Conservation (phyloP, 2,329 filamentous ascomycete genomes). For the Harringtonia lauricola region DNA sequence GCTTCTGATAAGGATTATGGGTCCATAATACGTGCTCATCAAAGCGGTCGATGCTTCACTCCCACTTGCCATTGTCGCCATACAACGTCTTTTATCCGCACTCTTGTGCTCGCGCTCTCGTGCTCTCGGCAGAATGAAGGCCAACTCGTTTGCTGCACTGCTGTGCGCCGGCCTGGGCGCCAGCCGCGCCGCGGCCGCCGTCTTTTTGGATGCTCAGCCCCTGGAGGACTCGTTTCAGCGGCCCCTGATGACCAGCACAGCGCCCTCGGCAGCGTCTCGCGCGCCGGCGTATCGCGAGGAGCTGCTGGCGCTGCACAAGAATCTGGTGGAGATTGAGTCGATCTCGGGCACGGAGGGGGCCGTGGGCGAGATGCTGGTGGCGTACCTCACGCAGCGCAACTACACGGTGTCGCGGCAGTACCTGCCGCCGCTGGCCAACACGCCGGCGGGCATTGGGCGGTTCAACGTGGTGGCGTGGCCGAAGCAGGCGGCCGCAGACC, state of each 20-base stretch:
- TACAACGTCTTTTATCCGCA: no score
- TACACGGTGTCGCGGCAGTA: conserved; percentile 33
- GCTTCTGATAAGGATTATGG: no score
- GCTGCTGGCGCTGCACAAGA: conserved; percentile 63
- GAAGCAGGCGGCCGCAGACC: conserved; percentile 27
- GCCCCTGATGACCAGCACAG: no score
- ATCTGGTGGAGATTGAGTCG: conserved; percentile 64
- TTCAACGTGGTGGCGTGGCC: conserved; percentile 71
- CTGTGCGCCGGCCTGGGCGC: no score
- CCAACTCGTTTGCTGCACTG: neutral
- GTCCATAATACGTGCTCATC: no score
- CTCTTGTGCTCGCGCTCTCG: no score
- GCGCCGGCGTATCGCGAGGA: conserved; percentile 29
- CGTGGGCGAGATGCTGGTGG: conserved; percentile 57
- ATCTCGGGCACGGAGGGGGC: conserved; percentile 57
- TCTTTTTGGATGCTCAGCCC: no score
- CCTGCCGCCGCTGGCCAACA: conserved; percentile 21
- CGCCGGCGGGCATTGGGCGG: conserved; percentile 24
- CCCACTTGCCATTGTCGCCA: no score
- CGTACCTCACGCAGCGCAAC: conserved; percentile 44
- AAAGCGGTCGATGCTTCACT: no score
- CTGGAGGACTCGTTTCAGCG: no score
- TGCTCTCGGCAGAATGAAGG: neutral
- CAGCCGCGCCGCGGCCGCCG: no score
- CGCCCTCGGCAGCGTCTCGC: no score